A percentile compares a stretch with the other conserved stretches of the same genome.
Conservation (phyloP, 352 stramenopile species). For the Phytophthora chlamydospora region DNA sequence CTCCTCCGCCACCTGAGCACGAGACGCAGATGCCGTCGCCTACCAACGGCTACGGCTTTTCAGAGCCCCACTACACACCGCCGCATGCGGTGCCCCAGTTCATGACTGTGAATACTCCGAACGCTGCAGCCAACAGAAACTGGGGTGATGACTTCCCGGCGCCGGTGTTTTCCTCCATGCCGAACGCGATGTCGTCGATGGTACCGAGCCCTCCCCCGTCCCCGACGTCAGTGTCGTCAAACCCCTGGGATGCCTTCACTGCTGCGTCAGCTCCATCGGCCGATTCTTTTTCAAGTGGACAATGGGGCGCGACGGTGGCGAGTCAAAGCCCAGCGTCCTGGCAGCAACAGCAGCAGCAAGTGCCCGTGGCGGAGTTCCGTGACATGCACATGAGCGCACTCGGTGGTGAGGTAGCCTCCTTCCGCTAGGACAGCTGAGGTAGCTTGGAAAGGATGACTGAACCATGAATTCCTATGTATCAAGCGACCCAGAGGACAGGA, state of each 20-base stretch:
- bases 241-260: conserved; percentile 48
- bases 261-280: conserved; percentile 27
- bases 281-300: conserved; percentile 22
- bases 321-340: conserved; percentile 11
- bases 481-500: no score
- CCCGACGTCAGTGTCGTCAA: conserved; percentile 20
- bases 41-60: conserved; percentile 19
- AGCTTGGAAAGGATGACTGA: no score
- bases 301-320: conserved; percentile 20
- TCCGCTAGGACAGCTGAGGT: conserved; percentile 11
- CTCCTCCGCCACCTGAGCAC: conserved; percentile 19
- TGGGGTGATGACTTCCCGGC: conserved; percentile 24
- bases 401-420: conserved; percentile 14
- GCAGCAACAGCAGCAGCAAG: conserved; percentile 22
- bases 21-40: conserved; percentile 30
- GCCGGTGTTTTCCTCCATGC: conserved; percentile 30
- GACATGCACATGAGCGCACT: conserved; percentile 40
- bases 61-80: conserved; percentile 27
- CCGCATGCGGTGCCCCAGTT: conserved; percentile 33
- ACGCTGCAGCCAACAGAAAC: conserved; percentile 3
- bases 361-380: conserved; percentile 29
- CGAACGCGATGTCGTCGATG: conserved; percentile 6
- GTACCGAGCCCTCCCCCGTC: conserved; percentile 8
- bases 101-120: conserved; percentile 29
- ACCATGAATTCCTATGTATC: no score